A percentile compares a stretch with the other conserved stretches of the same genome.
These are phyloP conservation scores for Pseudevernia furfuracea DNA, from an alignment of 495 filamentous ascomycete genomes.

Conservation along the genomic window DNA sequence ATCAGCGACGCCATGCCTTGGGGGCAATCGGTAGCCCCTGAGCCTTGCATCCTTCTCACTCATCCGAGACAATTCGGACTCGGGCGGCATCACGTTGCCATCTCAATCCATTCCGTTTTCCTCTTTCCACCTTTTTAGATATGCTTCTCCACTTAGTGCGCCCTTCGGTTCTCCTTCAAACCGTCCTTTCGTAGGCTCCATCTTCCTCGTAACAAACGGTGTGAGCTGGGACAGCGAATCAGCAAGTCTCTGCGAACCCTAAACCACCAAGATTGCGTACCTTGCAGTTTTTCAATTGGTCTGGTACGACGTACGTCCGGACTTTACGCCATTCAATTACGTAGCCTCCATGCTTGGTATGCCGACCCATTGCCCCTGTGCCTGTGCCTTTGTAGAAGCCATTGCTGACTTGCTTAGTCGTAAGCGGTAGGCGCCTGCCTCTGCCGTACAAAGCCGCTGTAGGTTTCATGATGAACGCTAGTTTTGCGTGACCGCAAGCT, in stretches of 20 bases:
- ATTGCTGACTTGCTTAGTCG: conserved; percentile 85
- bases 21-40: not conserved
- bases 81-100: not conserved
- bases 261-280: conserved; percentile 39
- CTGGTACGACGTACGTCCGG: conserved; percentile 78
- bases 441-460: conserved; percentile 59
- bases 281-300: conserved; percentile 58
- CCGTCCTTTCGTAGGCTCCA: conserved; percentile 42
- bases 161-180: conserved; percentile 43
- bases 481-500: not conserved
- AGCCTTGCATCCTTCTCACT: not conserved
- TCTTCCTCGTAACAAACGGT: conserved; percentile 70
- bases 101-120: conserved; percentile 55
- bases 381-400: conserved; percentile 96
- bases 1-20: not conserved
- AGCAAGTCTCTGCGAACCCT: conserved; percentile 1
- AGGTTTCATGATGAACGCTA: conserved; percentile 40
- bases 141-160: conserved; percentile 49
- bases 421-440: conserved; percentile 63
- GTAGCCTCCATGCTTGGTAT: conserved; percentile 80
- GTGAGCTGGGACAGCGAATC: conserved; percentile 55
- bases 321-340: conserved; percentile 77
- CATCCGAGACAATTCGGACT: too few species aligned
- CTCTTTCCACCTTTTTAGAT: conserved; percentile 60
- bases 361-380: conserved; percentile 74